Evolutionary conservation across 208 protist genomes (phyloP).

Genomic region (Leishmania guyanensis): DNA sequence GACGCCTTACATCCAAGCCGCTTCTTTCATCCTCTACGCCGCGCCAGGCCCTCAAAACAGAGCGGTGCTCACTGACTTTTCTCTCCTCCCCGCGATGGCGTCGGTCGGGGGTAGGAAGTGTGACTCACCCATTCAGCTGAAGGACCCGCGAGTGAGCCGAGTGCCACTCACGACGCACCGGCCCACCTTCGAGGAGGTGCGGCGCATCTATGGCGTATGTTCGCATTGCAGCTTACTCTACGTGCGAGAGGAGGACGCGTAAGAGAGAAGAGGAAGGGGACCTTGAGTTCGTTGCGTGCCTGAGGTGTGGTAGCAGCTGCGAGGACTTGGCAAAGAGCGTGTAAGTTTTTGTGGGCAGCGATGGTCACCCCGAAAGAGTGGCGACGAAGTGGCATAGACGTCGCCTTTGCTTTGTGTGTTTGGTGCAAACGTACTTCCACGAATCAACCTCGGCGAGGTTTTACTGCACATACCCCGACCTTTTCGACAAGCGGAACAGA

Average conservation of each 20-base stretch:
- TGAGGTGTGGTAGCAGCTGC: background rate
- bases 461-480: background rate
- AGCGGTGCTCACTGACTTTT: conserved; percentile 75
- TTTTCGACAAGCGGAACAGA: background rate
- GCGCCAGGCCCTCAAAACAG: conserved; percentile 87
- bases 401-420: background rate
- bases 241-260: no score
- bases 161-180: conserved; percentile 87
- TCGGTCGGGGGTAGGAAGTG: conserved; percentile 14
- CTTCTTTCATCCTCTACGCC: conserved; percentile 80
- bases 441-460: background rate
- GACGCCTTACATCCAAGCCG: conserved; percentile 66
- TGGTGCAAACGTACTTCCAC: background rate
- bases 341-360: background rate
- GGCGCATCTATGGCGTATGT: conserved; percentile 67
- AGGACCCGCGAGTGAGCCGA: conserved; percentile 71
- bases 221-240: conserved; percentile 23
- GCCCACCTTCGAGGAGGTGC: conserved; percentile 83
- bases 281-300: background rate
- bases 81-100: conserved; percentile 19
- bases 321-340: background rate
- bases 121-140: conserved; percentile 61
- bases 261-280: background rate
- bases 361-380: background rate
- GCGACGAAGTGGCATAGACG: background rate